Evolutionary conservation across 169 alveolate species (phyloP), one percentile per base, ranked within the genome.

Genomic region (Eimeria acervulina): DNA sequence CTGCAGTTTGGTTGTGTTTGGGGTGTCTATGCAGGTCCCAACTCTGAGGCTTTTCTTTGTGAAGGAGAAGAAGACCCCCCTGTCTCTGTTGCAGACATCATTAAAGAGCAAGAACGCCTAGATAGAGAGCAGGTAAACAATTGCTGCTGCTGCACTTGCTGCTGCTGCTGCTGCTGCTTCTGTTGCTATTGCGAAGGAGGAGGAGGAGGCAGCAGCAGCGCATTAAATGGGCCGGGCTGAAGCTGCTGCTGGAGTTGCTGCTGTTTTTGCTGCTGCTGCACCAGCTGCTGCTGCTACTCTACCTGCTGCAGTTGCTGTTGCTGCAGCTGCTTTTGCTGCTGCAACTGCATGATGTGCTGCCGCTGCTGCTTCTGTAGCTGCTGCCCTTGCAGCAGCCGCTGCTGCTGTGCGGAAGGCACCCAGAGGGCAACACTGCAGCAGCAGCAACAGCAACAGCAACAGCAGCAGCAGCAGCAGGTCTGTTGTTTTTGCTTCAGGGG

Each of bases 41-140:
- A 68, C 80, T 68, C 80, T 17, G 80, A 68, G 80, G 33, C 33
- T 17, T 17, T 12, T 21, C n/a, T 23, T 23, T 68, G 38, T 17
- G 80, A 68, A 17, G 12, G 40, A 23, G 80, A 21, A 8, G 80
- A n/a, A n/a, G 80, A 68, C 33, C 38, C 12, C 12, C 12, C 7
- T n/a, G 80, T 68, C 40, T 68, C 80, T 68, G 80, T 68, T 13
- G 80, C 80, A 23, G 80, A 68, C 12, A 68, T 68, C 33, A 23
- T 68, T 15, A 68, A 33, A 8, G 80, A 68, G 33, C 80, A 68
- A 33, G 80, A 8, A 21, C 12, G 80, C 38, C 80, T 68, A 8
- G 80, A 68, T 21, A 17, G 80, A 17, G 80, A 68, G n/a, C 80
- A 68, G 80, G 80, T 21, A 23, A n/a, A 21, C 66, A 13, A 19